phyloP scores from a whole-genome alignment of 2,329 filamentous ascomycete species.

The Allantophomopsis lycopodina region DNA sequence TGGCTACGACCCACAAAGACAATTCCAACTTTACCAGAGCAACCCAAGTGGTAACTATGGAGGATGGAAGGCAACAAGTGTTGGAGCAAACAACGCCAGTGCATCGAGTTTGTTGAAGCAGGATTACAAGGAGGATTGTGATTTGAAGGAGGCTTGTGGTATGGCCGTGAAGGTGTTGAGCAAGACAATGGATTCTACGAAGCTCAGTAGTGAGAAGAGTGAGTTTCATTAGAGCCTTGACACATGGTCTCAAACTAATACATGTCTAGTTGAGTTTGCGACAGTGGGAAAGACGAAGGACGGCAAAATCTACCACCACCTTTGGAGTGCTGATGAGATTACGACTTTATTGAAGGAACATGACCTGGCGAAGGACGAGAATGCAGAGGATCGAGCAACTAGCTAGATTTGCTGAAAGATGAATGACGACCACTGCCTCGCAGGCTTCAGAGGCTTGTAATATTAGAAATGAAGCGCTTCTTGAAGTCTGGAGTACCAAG shows the following conservation, averaged over 20 bases:
- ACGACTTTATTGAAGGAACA: slow-evolving; percentile 89
- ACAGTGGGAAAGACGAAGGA: slow-evolving; percentile 92
- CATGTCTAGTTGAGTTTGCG: slow-evolving; percentile 74
- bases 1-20: slow-evolving; percentile 86
- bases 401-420: neutral
- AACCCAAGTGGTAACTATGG: slow-evolving; percentile 98
- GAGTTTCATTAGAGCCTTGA: slow-evolving; percentile 23
- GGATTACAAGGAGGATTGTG: slow-evolving; percentile 98
- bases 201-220: slow-evolving; percentile 99
- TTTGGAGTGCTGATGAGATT: slow-evolving; percentile 96
- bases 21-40: slow-evolving; percentile 98
- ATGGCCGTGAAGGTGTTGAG: slow-evolving; percentile 97
- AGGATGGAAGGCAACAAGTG: slow-evolving; percentile 97
- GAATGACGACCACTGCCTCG: neutral
- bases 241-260: slow-evolving; percentile 6
- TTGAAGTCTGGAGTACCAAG: no score
- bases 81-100: slow-evolving; percentile 95
- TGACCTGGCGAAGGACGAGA: slow-evolving; percentile 76
- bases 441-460: neutral
- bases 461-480: neutral
- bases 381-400: slow-evolving; percentile 13
- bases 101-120: slow-evolving; percentile 96
- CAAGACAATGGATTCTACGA: slow-evolving; percentile 99
- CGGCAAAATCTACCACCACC: slow-evolving; percentile 94
- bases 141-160: slow-evolving; percentile 88